Evolutionary conservation across 495 filamentous ascomycete species (phyloP).

Genomic region (Podospora pseudopauciseta): DNA sequence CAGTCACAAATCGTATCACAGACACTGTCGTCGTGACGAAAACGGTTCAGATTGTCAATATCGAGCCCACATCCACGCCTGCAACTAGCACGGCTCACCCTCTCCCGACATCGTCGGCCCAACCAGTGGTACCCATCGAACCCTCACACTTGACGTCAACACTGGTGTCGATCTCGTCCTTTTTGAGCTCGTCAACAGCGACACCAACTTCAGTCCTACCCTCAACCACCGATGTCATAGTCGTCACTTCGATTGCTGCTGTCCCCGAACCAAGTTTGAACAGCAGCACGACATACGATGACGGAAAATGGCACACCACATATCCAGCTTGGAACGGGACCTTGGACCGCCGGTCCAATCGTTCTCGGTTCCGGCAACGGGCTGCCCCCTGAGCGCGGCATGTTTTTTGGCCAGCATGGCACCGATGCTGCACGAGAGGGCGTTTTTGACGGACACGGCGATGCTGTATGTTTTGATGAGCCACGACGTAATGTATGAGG

Average conservation of each 20-base stretch:
- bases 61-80: constrained; percentile 1
- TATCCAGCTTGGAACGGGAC: constrained; percentile 43
- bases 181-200: neutral
- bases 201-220: neutral
- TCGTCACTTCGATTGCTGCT: constrained; percentile 2
- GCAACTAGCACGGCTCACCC: constrained; percentile 7
- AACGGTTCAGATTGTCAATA: constrained; percentile 15
- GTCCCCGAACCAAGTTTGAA: constrained; percentile 9
- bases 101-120: constrained; percentile 5
- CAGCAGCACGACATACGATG: constrained; percentile 26
- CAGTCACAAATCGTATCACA: constrained; percentile 12
- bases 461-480: neutral
- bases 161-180: neutral
- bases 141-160: neutral
- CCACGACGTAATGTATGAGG: neutral
- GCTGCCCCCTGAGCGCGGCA: neutral
- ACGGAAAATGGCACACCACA: constrained; percentile 40
- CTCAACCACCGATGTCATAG: neutral
- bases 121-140: neutral
- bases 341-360: constrained; percentile 15
- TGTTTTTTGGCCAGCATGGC: neutral
- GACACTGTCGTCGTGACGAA: constrained; percentile 22
- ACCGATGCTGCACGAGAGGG: neutral
- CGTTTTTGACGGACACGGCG: neutral
- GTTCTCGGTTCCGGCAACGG: constrained; percentile 9